phyloP scores from a whole-genome alignment of 164 flowering plant genomes.

The Saururus chinensis region DNA sequence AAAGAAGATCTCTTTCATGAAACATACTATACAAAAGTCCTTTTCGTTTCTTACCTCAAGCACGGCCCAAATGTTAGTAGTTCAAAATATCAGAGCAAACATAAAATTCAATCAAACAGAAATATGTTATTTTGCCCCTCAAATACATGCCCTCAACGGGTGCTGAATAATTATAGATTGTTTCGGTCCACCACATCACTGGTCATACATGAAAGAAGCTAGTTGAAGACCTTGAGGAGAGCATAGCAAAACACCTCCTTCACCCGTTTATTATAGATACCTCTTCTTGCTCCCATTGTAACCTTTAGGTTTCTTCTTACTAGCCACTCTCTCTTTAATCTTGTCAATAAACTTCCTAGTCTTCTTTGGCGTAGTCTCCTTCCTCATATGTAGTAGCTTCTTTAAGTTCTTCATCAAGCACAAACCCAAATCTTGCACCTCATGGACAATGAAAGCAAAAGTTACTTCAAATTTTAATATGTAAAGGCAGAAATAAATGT shows the following conservation, averaged over 20 bases:
- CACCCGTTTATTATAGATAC: conserved; percentile 19
- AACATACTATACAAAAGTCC: too few species aligned
- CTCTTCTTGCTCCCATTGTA: conserved; percentile 8
- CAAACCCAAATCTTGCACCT: conserved; percentile 90
- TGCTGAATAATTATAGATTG: background rate
- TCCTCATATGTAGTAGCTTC: conserved; percentile 61
- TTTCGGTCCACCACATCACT: conserved; percentile 38
- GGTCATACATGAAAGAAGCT: conserved; percentile 42
- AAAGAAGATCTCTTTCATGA: too few species aligned
- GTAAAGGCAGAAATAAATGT: background rate
- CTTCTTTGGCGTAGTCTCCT: conserved; percentile 44
- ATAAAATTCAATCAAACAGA: too few species aligned
- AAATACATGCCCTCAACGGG: background rate
- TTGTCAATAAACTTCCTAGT: conserved; percentile 36
- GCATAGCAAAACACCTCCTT: conserved; percentile 30
- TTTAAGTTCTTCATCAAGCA: conserved; percentile 61
- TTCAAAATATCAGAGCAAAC: too few species aligned
- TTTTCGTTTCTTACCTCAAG: too few species aligned
- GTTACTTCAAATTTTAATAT: background rate
- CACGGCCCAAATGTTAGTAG: too few species aligned
- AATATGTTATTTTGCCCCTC: background rate
- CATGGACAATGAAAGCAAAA: conserved; percentile 1
- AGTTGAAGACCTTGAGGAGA: conserved; percentile 29
- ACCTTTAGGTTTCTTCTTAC: conserved; percentile 6
- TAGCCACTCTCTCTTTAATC: conserved; percentile 25